A percentile compares a stretch with the other conserved stretches of the same genome.
These are phyloP conservation scores for Acer campestre DNA, from an alignment of 345 rosid genomes.

Conservation along the genomic window DNA sequence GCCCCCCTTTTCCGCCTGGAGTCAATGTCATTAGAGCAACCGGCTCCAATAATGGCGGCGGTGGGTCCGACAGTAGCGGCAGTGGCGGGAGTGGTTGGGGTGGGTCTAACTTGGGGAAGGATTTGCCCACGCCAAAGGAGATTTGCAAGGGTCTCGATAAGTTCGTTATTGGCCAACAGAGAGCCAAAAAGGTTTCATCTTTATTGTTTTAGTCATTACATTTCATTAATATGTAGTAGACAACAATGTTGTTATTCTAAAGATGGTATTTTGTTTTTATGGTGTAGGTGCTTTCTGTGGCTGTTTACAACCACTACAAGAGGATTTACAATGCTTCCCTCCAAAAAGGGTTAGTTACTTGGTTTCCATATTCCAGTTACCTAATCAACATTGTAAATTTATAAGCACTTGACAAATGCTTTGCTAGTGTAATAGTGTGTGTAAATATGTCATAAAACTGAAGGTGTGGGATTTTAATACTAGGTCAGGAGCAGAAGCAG, in stretches of 20 bases:
- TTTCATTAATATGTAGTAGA: neutral
- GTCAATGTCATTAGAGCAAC: constrained; percentile 54
- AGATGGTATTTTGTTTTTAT: neutral
- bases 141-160: constrained; percentile 85
- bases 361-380: constrained; percentile 29
- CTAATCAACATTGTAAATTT: neutral
- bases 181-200: constrained; percentile 74
- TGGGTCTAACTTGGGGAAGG: constrained; percentile 83
- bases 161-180: constrained; percentile 84
- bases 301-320: constrained; percentile 95
- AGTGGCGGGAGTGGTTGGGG: constrained; percentile 63
- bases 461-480: constrained; percentile 41
- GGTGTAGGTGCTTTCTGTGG: constrained; percentile 84
- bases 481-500: constrained; percentile 82
- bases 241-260: neutral
- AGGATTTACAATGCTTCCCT: constrained; percentile 71
- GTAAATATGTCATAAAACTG: constrained; percentile 19
- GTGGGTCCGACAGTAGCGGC: constrained; percentile 26
- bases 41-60: constrained; percentile 34
- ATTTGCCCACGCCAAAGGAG: constrained; percentile 90
- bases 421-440: neutral
- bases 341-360: constrained; percentile 75
- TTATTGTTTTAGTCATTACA: neutral
- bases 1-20: constrained; percentile 72
- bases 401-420: constrained; percentile 9